Conservation (phyloP, 306 rosid genomes). For the Cyamopsis tetragonoloba region DNA sequence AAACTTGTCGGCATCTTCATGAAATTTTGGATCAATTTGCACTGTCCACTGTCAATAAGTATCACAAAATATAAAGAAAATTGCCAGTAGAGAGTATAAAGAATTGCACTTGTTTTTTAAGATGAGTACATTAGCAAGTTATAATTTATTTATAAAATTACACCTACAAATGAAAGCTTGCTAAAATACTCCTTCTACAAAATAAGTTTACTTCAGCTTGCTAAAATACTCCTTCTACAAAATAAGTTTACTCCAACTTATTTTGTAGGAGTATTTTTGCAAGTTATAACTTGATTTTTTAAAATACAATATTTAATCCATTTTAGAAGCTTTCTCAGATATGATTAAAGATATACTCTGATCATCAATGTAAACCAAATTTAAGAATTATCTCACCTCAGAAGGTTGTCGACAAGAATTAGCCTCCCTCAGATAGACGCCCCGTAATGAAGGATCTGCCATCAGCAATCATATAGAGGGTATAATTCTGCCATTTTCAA, state of each 20-base stretch:
- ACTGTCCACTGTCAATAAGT: conserved; percentile 82
- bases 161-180: too few relatives aligned
- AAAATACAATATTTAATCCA: conserved; percentile 6
- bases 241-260: too few relatives aligned
- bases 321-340: conserved; percentile 16
- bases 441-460: conserved; percentile 73
- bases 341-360: neutral
- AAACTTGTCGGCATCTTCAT: conserved; percentile 77
- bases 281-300: conserved; percentile 4
- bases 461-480: conserved; percentile 29
- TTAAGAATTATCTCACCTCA: conserved; percentile 60
- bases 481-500: conserved; percentile 1
- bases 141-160: too few relatives aligned
- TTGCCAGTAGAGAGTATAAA: neutral
- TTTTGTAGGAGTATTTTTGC: too few relatives aligned
- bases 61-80: conserved; percentile 24
- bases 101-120: neutral
- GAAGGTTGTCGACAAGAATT: conserved; percentile 63
- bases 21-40: conserved; percentile 82
- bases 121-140: too few relatives aligned
- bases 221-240: too few relatives aligned
- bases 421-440: conserved; percentile 90
- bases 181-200: too few relatives aligned
- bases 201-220: too few relatives aligned
- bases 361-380: conserved; percentile 22